These are phyloP conservation scores for Eucalyptus pauciflora DNA, from an alignment of 345 rosid genomes.

Conservation along the genomic window DNA sequence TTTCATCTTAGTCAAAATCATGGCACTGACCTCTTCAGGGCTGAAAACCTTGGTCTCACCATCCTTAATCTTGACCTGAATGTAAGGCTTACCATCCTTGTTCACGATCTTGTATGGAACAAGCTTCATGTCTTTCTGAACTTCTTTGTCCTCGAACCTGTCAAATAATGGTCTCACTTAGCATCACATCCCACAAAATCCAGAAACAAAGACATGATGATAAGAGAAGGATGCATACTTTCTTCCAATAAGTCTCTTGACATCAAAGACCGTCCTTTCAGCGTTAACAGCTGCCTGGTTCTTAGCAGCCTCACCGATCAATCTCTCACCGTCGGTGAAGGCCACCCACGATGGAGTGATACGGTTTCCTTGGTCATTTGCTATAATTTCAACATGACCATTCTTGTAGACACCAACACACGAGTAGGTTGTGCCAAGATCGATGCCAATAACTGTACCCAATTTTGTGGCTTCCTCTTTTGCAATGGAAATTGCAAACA, in stretches of 20 bases:
- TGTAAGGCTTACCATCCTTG: slow-evolving; percentile 91
- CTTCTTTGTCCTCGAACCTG: slow-evolving; percentile 92
- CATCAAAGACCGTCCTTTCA: slow-evolving; percentile 84
- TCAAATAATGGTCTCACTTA: background rate
- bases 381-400: slow-evolving; percentile 95
- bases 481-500: slow-evolving; percentile 49
- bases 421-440: slow-evolving; percentile 92
- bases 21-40: slow-evolving; percentile 96
- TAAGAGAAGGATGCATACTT: slow-evolving; percentile 30
- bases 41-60: slow-evolving; percentile 94
- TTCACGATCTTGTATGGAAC: slow-evolving; percentile 86
- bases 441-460: slow-evolving; percentile 94
- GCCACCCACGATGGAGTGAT: slow-evolving; percentile 98
- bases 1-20: slow-evolving; percentile 88
- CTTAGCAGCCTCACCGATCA: slow-evolving; percentile 98
- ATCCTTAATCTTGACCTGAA: slow-evolving; percentile 80
- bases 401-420: slow-evolving; percentile 98
- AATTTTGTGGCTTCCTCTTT: slow-evolving; percentile 67
- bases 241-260: slow-evolving; percentile 93
- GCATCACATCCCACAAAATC: background rate
- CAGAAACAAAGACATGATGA: background rate
- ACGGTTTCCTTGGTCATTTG: slow-evolving; percentile 97
- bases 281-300: slow-evolving; percentile 88
- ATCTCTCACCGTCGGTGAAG: slow-evolving; percentile 86
- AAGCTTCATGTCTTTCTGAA: slow-evolving; percentile 87